Evolutionary conservation across 306 rosid species (phyloP).

Genomic region (Pyrus communis): DNA sequence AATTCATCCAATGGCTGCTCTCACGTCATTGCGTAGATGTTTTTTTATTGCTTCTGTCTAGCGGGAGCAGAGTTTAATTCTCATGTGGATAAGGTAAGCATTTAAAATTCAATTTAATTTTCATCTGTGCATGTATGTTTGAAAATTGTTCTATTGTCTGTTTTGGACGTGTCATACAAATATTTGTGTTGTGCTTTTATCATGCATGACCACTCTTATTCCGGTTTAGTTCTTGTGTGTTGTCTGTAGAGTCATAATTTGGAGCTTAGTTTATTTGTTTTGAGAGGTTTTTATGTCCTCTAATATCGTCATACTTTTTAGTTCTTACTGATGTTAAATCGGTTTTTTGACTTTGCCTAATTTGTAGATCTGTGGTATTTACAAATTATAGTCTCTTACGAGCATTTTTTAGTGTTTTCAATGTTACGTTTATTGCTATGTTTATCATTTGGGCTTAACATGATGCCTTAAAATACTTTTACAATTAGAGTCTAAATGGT

Average conservation of each 20-base stretch:
- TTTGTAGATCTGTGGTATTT: background rate
- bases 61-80: conserved; percentile 30
- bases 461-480: background rate
- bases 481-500: background rate
- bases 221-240: background rate
- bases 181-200: background rate
- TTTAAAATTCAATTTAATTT: background rate
- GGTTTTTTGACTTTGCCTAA: background rate
- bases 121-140: background rate
- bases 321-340: background rate
- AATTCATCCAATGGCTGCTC: conserved; percentile 37
- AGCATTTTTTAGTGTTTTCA: background rate
- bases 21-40: conserved; percentile 22
- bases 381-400: background rate
- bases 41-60: conserved; percentile 27
- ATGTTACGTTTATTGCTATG: background rate
- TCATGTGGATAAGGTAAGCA: conserved; percentile 38
- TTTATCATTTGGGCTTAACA: background rate
- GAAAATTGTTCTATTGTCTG: background rate
- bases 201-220: background rate
- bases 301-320: background rate
- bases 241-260: background rate
- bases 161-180: background rate
- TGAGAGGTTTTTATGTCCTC: background rate
- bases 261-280: background rate